Percentiles rank a stretch among this genome's conserved stretches.
phyloP scores from a whole-genome alignment of 805 yeast genomes.

The Ogataea nakhonphanomensis region DNA sequence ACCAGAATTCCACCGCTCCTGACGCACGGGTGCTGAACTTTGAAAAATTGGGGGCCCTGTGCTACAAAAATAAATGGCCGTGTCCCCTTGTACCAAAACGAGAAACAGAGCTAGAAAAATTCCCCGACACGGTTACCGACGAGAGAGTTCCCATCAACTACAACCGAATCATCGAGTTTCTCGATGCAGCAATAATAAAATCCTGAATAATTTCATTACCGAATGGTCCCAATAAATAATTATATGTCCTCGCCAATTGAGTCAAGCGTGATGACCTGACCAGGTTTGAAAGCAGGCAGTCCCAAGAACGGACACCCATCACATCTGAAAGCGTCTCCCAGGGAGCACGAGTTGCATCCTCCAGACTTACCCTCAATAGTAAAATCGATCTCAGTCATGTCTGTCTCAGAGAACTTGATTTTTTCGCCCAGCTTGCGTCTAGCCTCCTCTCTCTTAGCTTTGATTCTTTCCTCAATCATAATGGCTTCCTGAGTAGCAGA shows the following conservation, averaged over 20 bases:
- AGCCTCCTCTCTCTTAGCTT: slow-evolving; percentile 26
- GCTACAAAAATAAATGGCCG: slow-evolving; percentile 19
- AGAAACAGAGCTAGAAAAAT: too few relatives aligned
- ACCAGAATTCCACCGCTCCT: background rate
- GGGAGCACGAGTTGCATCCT: slow-evolving; percentile 94
- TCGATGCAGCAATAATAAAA: slow-evolving; percentile 2
- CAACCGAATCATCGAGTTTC: slow-evolving; percentile 2
- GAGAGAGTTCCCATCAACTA: background rate
- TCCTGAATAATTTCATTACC: slow-evolving; percentile 5
- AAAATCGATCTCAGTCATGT: slow-evolving; percentile 87
- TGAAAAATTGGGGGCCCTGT: slow-evolving; percentile 11
- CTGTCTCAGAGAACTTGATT: slow-evolving; percentile 50
- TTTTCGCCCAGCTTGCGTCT: slow-evolving; percentile 16
- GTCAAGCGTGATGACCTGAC: slow-evolving; percentile 78
- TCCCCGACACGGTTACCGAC: too few relatives aligned
- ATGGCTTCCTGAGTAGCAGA: slow-evolving; percentile 53
- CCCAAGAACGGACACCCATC: slow-evolving; percentile 98
- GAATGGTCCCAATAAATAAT: slow-evolving; percentile 7
- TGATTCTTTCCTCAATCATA: slow-evolving; percentile 48
- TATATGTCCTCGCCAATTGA: slow-evolving; percentile 74
- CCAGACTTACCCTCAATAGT: slow-evolving; percentile 97
- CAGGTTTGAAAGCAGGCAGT: slow-evolving; percentile 97
- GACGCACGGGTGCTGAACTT: slow-evolving; percentile 1
- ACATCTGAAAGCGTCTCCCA: slow-evolving; percentile 98
- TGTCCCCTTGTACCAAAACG: slow-evolving; percentile 3